A percentile compares a stretch with the other conserved stretches of the same genome.
phyloP scores from a whole-genome alignment of 2,329 filamentous ascomycete genomes.

The Sporothrix pallida region DNA sequence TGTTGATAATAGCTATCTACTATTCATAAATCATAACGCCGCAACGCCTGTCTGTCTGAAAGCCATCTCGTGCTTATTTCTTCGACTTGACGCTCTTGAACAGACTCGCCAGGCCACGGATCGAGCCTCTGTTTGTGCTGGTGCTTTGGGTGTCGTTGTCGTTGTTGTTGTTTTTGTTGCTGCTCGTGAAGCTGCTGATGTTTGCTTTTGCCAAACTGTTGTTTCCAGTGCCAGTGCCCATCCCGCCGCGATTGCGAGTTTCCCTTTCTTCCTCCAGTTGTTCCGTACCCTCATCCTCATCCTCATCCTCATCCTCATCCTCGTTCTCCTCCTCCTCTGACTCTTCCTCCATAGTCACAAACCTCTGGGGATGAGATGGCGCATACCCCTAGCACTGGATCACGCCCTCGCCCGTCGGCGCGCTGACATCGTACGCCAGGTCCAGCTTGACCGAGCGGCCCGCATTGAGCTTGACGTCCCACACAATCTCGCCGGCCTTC shows the following conservation, averaged over 20 bases:
- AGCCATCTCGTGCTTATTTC: background rate
- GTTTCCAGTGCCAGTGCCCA: background rate
- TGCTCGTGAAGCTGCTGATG: background rate
- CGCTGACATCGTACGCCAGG: constrained; percentile 66
- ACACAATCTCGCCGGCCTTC: constrained; percentile 63
- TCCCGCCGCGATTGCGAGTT: background rate
- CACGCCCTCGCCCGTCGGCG: constrained; percentile 57
- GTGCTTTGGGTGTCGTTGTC: background rate
- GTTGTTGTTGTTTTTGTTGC: background rate
- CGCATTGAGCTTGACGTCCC: constrained; percentile 63
- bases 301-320: background rate
- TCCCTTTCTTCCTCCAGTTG: background rate
- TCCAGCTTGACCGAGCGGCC: constrained; percentile 62
- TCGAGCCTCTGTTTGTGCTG: background rate
- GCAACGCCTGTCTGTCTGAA: too few species aligned
- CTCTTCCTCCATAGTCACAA: background rate
- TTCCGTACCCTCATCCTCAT: background rate
- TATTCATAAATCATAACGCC: background rate
- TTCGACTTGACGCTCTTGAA: background rate
- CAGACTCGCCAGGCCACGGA: constrained; percentile 14
- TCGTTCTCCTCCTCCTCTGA: background rate
- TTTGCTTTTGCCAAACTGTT: background rate
- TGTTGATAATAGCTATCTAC: background rate
- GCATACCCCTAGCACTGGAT: constrained; percentile 38
- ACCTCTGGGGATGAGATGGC: constrained; percentile 21